Base-by-base conservation (phyloP, 148 eudicot species). In the Amaranthus hypochondriacus region DNA sequence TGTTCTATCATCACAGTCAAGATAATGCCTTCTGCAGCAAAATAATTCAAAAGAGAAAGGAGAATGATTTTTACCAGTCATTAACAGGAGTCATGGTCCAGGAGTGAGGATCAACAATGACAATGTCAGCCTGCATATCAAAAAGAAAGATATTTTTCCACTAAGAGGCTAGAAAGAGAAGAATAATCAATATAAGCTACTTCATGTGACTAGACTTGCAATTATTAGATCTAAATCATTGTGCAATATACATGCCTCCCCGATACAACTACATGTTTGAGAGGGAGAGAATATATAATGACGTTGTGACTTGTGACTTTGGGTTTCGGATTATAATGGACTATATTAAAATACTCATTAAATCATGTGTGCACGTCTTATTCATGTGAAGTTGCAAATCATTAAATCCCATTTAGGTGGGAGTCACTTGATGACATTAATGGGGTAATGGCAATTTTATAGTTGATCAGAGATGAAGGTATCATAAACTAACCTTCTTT, bases 31-130 rank as follows among this genome's bases (percentile, higher is more conserved):
- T 8, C 60, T 18, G 66, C 14, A 72, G 9, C 7, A 65, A 21
- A n/a, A 56, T 2, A 21, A 64, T 1, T 28, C 39, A 28, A 28
- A 28, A 28, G 39, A 28, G 39, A 28, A 28, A 28, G 15, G 9
- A 56, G 28, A 66, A 52, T 48, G 57, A 56, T 28, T 50, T 13
- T 70, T 88, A 89, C 98, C 96, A 81, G 82, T 94, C 98, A 79
- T 89, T 91, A 72, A 91, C 56, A 49, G 98, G 97, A 68, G 84
- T 72, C 98, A 94, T 94, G 56, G 97, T 81, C 98, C 98, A 94
- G 12, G 90, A 86, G 78, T 73, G 84, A 82, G 98, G 93, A 86
- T 91, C 83, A 64, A 94, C 75, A 53, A 89, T 68, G 56, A 94
- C 70, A 75, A 94, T 70, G 72, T 94, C 98, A 76, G 98, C 98